These are phyloP conservation scores for Aspergillus fijiensis DNA, from an alignment of 2,329 filamentous ascomycete genomes.

Conservation along the genomic window DNA sequence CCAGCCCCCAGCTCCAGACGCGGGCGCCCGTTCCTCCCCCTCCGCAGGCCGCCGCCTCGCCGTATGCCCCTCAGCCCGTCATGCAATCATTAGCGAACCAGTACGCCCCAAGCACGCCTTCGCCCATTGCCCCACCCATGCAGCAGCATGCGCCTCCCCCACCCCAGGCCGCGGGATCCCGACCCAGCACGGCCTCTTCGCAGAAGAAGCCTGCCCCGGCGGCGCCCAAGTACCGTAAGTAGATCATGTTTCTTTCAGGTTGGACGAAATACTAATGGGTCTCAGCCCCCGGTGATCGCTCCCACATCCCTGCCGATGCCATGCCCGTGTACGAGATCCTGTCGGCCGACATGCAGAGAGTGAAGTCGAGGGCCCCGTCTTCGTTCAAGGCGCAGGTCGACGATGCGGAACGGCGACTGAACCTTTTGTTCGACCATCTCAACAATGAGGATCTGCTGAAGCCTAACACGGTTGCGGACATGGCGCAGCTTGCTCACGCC, in stretches of 20 bases:
- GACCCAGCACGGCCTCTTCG: constrained; percentile 52
- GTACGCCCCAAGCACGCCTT: constrained; percentile 49
- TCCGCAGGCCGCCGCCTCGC: constrained; percentile 42
- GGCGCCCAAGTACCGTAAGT: constrained; percentile 68
- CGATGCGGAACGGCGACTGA: constrained; percentile 89
- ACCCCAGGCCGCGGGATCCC: constrained; percentile 41
- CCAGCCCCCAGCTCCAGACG: constrained; percentile 46
- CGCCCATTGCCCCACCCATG: constrained; percentile 36
- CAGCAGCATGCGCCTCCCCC: constrained; percentile 36
- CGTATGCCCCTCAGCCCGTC: constrained; percentile 60
- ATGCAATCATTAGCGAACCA: constrained; percentile 42
- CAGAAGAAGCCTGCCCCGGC: constrained; percentile 50
- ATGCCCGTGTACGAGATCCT: constrained; percentile 79
- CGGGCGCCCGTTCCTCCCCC: constrained; percentile 53
- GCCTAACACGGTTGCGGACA: constrained; percentile 61
- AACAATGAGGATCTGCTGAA: constrained; percentile 92
- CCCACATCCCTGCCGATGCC: constrained; percentile 77
- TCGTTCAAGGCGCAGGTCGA: constrained; percentile 85
- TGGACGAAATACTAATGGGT: constrained; percentile 15
- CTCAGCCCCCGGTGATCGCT: constrained; percentile 71
- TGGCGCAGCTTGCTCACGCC: constrained; percentile 57
- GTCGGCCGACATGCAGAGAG: constrained; percentile 79
- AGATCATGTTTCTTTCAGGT: neutral
- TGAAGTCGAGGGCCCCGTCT: constrained; percentile 81
- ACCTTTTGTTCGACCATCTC: constrained; percentile 91